These are phyloP conservation scores for Aleurites moluccanus DNA, from an alignment of 441 rosid genomes.

Conservation along the genomic window DNA sequence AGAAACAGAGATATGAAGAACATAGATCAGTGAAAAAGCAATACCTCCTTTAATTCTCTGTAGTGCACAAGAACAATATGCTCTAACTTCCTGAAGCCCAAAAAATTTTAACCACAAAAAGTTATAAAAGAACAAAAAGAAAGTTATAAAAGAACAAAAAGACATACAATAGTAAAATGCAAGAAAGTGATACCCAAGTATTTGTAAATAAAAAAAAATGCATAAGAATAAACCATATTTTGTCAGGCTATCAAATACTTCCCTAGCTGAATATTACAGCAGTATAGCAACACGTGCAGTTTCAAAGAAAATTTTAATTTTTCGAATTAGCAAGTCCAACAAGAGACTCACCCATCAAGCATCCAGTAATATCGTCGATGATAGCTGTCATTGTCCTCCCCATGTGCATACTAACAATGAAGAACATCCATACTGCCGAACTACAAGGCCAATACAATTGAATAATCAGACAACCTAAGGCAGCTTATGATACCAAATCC, in stretches of 20 bases:
- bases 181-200: neutral
- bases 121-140: neutral
- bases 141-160: too few species aligned
- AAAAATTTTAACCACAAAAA: conserved; percentile 2
- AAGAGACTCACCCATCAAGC: conserved; percentile 60
- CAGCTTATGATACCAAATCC: neutral
- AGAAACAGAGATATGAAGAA: conserved; percentile 3
- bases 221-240: neutral
- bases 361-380: conserved; percentile 75
- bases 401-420: conserved; percentile 81
- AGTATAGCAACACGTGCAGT: conserved; percentile 10
- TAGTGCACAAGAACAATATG: conserved; percentile 76
- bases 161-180: neutral
- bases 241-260: conserved; percentile 4
- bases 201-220: neutral
- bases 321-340: conserved; percentile 6
- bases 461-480: conserved; percentile 13
- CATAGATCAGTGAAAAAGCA: conserved; percentile 12
- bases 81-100: conserved; percentile 52
- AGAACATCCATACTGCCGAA: conserved; percentile 67
- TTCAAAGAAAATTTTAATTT: neutral
- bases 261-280: neutral
- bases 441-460: conserved; percentile 30
- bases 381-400: conserved; percentile 60
- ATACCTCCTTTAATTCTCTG: conserved; percentile 69